phyloP scores from a whole-genome alignment of 495 filamentous ascomycete genomes.

The Daldinia vernicosa region DNA sequence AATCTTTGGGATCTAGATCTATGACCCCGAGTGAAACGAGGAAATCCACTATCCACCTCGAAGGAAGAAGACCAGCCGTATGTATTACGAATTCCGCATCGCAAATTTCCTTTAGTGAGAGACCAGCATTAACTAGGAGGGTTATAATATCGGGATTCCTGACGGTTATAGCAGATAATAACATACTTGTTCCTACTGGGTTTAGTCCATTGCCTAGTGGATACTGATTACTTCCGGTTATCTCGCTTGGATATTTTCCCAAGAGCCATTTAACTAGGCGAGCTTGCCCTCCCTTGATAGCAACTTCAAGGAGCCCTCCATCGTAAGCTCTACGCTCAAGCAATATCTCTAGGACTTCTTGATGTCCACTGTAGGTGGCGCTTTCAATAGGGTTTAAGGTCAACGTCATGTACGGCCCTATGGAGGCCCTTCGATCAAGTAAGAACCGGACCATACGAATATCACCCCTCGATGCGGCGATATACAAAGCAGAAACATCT shows the following conservation, averaged over 20 bases:
- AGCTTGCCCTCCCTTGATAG: not conserved
- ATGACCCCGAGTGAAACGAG: not conserved
- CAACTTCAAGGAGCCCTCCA: not conserved
- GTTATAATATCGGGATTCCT: not conserved
- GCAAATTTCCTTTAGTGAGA: not conserved
- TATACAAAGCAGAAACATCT: not conserved
- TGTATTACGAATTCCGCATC: not conserved
- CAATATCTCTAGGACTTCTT: constrained; percentile 4
- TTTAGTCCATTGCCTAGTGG: not conserved
- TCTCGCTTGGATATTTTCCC: not conserved
- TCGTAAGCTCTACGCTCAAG: not conserved
- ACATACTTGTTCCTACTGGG: not conserved
- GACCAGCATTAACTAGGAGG: not conserved
- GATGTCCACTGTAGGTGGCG: not conserved
- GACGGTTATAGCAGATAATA: not conserved
- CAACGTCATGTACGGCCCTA: not conserved
- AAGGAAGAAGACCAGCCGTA: not conserved
- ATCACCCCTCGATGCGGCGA: not conserved
- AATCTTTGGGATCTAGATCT: not conserved
- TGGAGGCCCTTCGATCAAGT: not conserved
- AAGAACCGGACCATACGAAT: constrained; percentile 1
- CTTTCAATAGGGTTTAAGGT: not conserved
- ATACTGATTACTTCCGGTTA: not conserved
- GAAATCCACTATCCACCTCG: not conserved
- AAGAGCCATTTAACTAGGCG: constrained; percentile 1